Evolutionary conservation across 768 basidiomycete genomes (phyloP).

Genomic region (Cystofilobasidium capitatum): DNA sequence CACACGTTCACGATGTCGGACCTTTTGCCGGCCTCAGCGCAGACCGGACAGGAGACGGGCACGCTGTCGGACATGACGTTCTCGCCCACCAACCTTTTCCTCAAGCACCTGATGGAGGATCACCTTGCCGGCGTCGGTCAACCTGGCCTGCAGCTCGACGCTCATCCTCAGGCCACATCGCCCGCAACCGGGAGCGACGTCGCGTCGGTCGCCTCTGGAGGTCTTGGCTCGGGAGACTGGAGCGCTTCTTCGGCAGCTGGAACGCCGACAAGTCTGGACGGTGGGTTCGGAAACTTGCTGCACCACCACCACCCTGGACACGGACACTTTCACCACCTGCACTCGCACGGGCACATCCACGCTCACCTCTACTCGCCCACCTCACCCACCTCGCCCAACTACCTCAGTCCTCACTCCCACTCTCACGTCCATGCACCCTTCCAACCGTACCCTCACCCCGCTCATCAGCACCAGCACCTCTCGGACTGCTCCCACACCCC

Average conservation of each 20-base stretch:
- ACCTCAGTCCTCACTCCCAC: no score
- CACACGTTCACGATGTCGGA: slow-evolving; percentile 8
- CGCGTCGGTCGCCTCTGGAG: not conserved
- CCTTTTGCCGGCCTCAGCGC: not conserved
- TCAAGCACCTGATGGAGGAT: slow-evolving; percentile 22
- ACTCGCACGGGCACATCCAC: not conserved
- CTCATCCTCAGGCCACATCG: not conserved
- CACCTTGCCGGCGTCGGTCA: slow-evolving; percentile 15
- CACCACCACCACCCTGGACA: not conserved
- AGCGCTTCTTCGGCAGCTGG: not conserved
- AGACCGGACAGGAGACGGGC: not conserved
- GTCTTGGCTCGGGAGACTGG: not conserved
- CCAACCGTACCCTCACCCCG: no score
- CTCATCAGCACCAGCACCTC: no score
- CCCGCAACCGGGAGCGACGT: not conserved
- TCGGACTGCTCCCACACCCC: no score
- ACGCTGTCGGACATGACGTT: not conserved
- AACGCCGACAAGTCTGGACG: not conserved
- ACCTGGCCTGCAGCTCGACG: not conserved
- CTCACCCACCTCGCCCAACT: no score
- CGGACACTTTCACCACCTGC: not conserved
- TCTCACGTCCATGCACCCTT: no score
- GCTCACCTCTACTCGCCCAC: not conserved
- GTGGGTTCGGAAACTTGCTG: not conserved
- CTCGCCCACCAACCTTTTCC: slow-evolving; percentile 12